Base-by-base conservation (phyloP, 306 rosid genomes). In the Morella rubra region DNA sequence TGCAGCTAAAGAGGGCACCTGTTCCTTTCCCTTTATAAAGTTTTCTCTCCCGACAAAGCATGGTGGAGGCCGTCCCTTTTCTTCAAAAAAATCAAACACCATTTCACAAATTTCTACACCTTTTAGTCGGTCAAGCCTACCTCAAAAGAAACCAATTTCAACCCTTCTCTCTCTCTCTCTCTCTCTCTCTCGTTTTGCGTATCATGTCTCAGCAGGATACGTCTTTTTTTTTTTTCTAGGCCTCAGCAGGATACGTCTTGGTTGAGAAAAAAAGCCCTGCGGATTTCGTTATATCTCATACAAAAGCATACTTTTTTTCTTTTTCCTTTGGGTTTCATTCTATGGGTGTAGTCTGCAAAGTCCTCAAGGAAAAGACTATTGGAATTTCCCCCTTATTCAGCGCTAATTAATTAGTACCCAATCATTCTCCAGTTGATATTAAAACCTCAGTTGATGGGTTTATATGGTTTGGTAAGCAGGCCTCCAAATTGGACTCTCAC, bases 11-110 rank as follows among this genome's bases (percentile, higher is more conserved):
- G 76, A 80, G 73, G 73, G 87, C 73, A 69, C 22, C 8, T 74
- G 78, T 56, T 82, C 59, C 70, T 77, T 80, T 73, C 45, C 67
- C 41, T 56, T 55, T 62, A 64, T 3, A 8, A 75, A 61, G 51
- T 12, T 77, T 54, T 79, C 54, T 79, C 53, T 41, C 67, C 91
- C 91, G 96, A 90, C 96, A 88, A 85, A 77, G 7, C 76, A 55
- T 82, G 76, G 93, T 90, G 96, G 91, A 77, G 73, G 82, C 72
- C 85, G 76, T 72, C 83, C 80, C 85, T 85, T 71, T 76, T 77
- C 79, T 71, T 81, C 79, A 80, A 74, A 40, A 74, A 40, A 81
- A 83, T 68, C 85, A 84, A 81, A 73, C 83, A 66, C 76, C 60
- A 72, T 78, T 74, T 71, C 54, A 1, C 24, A 56, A 60, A 44